Base-by-base conservation (phyloP, 108 stramenopile genomes). In the Bacterosira constricta region DNA sequence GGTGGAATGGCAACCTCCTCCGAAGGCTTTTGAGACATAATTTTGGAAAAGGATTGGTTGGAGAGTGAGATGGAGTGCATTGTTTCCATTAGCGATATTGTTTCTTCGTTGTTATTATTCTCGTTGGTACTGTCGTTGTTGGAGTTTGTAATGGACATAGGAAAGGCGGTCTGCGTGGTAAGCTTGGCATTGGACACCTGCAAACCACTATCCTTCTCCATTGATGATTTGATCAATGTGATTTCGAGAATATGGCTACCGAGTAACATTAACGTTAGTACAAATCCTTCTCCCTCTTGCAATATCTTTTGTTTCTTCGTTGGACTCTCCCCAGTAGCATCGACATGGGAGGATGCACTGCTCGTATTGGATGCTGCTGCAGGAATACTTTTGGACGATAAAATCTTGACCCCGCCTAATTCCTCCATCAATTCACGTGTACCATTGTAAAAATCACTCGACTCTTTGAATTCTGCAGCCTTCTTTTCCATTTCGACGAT, bases 341-440 rank as follows among this genome's bases (percentile, higher is more conserved):
- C 45, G 20, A 21, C 29, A 55, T 29, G 12, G 27, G 32, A 20
- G 11, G 50, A 50, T 47, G 20, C 25, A 72, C 6, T 8, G 44
- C 29, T 11, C 67, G 23, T 17, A 52, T 17, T 27, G 72, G 61
- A 53, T 68, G 55, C 11, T 30, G 67, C 42, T 70, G 26, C 30
- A 42, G 45, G n/a, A 34, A 39, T 20, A 49, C 30, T 61, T 0
- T 41, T 64, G 30, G 69, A 47, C 0, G 61, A 63, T 46, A 85
- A 49, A 34, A 88, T 86, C 63, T 80, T 83, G 42, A 88, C 65
- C 29, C 88, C 85, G 6, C 88, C 84, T 15, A 88, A 57, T 71
- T 86, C 88, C 49, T 88, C 85, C 73, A 85, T 76, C 21, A 86
- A 66, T 63, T 86, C 78, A 30, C 84, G 42, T 32, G 86, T 77